Percentiles rank a stretch among this genome's conserved stretches.
phyloP scores from a whole-genome alignment of 2,329 filamentous ascomycete species.

The Aspergillus spinulosporus region DNA sequence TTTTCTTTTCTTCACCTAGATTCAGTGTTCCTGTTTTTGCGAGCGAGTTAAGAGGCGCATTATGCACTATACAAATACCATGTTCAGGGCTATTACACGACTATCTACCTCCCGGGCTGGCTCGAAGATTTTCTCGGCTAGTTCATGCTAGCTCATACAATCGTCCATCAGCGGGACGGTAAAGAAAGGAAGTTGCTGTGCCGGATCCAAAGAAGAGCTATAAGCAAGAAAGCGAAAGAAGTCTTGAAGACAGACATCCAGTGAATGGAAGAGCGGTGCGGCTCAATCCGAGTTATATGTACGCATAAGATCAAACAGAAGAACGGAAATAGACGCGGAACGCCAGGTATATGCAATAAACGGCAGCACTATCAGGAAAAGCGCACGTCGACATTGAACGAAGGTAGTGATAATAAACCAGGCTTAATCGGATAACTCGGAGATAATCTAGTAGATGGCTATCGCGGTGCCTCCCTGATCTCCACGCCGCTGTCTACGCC shows the following conservation, averaged over 20 bases:
- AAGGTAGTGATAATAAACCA: not conserved
- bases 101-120: not conserved
- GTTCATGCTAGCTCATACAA: slow-evolving; percentile 1
- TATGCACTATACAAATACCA: slow-evolving; percentile 1
- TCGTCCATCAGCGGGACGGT: slow-evolving; percentile 5
- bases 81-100: not conserved
- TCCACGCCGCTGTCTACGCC: slow-evolving; percentile 25
- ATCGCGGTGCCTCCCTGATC: slow-evolving; percentile 28
- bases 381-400: not conserved
- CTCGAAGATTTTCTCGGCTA: not conserved
- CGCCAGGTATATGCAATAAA: slow-evolving; percentile 24
- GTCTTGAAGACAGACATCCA: slow-evolving; percentile 16
- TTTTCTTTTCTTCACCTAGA: not conserved
- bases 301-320: slow-evolving; percentile 8
- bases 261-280: not conserved
- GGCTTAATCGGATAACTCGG: not conserved
- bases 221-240: slow-evolving; percentile 6
- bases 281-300: slow-evolving; percentile 7
- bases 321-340: slow-evolving; percentile 15
- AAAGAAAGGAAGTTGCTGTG: slow-evolving; percentile 12
- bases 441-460: not conserved
- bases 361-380: not conserved
- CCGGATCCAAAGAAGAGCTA: slow-evolving; percentile 12
- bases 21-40: not conserved
- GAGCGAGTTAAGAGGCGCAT: not conserved